These are phyloP conservation scores for Physcomitrellopsis africana DNA, from an alignment of 225 moss, liverwort and hornwort species.

Conservation along the genomic window DNA sequence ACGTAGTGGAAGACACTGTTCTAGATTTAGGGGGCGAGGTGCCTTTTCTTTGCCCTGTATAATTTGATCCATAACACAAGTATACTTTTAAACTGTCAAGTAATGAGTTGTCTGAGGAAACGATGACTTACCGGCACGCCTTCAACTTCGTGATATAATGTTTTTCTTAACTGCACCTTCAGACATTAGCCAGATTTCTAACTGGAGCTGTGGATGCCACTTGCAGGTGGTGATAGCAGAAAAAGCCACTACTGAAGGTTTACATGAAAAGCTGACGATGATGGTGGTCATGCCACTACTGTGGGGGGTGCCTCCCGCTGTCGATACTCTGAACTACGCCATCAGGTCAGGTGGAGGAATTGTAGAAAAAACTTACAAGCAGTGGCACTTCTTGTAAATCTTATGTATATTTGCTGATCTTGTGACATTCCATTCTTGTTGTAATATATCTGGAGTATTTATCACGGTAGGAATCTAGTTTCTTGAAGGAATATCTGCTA, in stretches of 20 bases:
- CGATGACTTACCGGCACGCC: too few species aligned
- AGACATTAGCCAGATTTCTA: not conserved
- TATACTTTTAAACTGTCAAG: too few species aligned
- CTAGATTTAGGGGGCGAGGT: slow-evolving; percentile 94
- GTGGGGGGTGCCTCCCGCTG: slow-evolving; percentile 96
- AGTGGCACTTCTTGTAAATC: slow-evolving; percentile 91
- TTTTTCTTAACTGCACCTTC: not conserved
- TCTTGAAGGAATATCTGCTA: slow-evolving; percentile 20
- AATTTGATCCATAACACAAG: too few species aligned
- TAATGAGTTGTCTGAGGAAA: too few species aligned
- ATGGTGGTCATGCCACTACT: slow-evolving; percentile 94
- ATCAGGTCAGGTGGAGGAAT: slow-evolving; percentile 97
- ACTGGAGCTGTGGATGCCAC: not conserved
- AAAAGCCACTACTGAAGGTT: slow-evolving; percentile 74
- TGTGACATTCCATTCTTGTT: slow-evolving; percentile 30
- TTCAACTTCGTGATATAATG: not conserved
- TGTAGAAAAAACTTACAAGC: slow-evolving; percentile 89
- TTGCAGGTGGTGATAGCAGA: slow-evolving; percentile 86
- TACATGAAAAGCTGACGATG: slow-evolving; percentile 93
- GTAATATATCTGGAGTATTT: slow-evolving; percentile 39
- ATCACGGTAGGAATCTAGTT: slow-evolving; percentile 1
- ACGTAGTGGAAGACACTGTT: slow-evolving; percentile 95
- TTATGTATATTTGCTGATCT: slow-evolving; percentile 3
- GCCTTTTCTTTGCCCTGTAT: slow-evolving; percentile 11
- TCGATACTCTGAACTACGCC: slow-evolving; percentile 87